Evolutionary conservation across 106 monocot genomes (phyloP), one percentile per base, ranked within the genome.

Genomic region (Dioscorea alata): DNA sequence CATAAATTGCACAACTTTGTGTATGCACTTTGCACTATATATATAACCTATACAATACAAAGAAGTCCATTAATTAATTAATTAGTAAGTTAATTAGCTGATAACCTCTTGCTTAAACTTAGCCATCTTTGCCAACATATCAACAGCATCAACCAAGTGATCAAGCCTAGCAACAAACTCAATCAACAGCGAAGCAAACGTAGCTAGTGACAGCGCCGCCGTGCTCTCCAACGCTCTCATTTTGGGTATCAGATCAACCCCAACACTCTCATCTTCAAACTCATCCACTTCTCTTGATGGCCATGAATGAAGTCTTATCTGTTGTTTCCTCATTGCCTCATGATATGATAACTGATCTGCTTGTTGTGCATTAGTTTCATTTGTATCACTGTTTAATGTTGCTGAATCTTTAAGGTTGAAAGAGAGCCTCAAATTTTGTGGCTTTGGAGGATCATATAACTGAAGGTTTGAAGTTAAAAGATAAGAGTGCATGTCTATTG

Each of bases 101-200:
- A 14, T 15, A 54, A 16, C 51, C 18, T 75, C 83, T 73, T 78
- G 59, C 50, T 79, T 78, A 65, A 92, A 92, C 35, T 65, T 81
- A 15, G 92, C 88, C 78, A 79, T 76, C 58, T 67, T 81, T 5
- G 88, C 85, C 19, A 92, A 85, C 50, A 76, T 71, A 57, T 85
- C 85, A 19, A 81, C 83, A 20, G 88, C 88, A 57, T 82, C 88
- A 53, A 92, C 92, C 82, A 88, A 76, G 76, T 86, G 88, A 60
- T 92, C 88, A 60, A 92, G 88, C 70, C 92, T 69, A 23, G 88
- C 92, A 8, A 92, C 88, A 71, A 92, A 79, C 67, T 92, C 92
- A 31, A 92, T 88, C 28, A 92, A 75, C 59, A 92, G 69, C n/a
- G 88, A 92, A 23, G 83, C 71, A 66, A 92, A 92, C 8, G 92